These are phyloP conservation scores for Deinandra increscens DNA, from an alignment of 129 eudicot species.

Conservation along the genomic window DNA sequence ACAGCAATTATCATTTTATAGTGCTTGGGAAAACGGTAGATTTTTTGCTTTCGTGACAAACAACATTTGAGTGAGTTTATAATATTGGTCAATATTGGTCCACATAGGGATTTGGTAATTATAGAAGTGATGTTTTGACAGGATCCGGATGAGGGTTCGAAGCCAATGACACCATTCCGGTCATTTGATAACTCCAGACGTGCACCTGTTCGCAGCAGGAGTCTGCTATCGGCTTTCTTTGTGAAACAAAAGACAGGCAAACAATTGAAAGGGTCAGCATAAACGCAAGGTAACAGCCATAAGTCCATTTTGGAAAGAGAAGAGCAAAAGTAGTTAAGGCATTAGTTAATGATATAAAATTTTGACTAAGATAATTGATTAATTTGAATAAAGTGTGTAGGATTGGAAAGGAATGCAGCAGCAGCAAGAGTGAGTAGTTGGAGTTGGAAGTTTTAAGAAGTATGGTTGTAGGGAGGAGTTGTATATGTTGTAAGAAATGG, in stretches of 20 bases:
- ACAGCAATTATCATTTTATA: not conserved
- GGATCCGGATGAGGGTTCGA: constrained; percentile 58
- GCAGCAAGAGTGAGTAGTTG: constrained; percentile 22
- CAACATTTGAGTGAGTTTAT: not conserved
- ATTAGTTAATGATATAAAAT: too few relatives aligned
- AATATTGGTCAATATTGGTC: constrained; percentile 4
- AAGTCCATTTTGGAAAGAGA: not conserved
- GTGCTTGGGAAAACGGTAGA: not conserved
- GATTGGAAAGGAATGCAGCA: not conserved
- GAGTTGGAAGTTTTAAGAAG: constrained; percentile 15
- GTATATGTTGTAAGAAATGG: constrained; percentile 22
- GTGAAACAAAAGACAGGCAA: constrained; percentile 71
- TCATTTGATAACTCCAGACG: constrained; percentile 60
- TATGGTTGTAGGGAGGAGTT: constrained; percentile 25
- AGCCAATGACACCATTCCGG: constrained; percentile 63
- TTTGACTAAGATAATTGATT: too few relatives aligned
- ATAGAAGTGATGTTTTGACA: constrained; percentile 27
- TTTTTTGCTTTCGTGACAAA: not conserved
- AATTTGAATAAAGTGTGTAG: constrained; percentile 16
- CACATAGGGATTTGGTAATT: constrained; percentile 6
- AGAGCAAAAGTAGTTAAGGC: not conserved
- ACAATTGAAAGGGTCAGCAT: constrained; percentile 16
- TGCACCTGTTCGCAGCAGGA: constrained; percentile 72
- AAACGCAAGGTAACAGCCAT: constrained; percentile 28
- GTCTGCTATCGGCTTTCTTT: constrained; percentile 79